Percentiles rank a stretch among this genome's conserved stretches.
These are phyloP conservation scores for Theileria equi DNA, from an alignment of 169 alveolate species.

Conservation along the genomic window DNA sequence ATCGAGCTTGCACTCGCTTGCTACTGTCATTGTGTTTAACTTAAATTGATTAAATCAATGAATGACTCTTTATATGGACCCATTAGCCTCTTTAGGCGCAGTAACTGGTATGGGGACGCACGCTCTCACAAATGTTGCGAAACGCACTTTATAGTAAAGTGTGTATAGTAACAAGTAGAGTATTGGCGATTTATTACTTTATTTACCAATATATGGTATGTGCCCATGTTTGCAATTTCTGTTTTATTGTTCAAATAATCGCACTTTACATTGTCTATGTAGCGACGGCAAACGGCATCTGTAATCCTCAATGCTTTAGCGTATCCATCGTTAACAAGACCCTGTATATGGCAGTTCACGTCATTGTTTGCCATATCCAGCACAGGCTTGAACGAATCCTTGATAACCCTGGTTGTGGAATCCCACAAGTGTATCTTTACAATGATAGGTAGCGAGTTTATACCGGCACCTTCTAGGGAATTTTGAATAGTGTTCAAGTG, in stretches of 20 bases:
- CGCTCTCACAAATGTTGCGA: no score
- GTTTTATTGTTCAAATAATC: background rate
- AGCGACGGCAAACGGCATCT: constrained; percentile 2
- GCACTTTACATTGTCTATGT: background rate
- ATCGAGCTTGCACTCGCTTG: constrained; percentile 6
- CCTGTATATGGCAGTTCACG: background rate
- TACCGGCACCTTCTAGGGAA: constrained; percentile 32
- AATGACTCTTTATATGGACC: no score
- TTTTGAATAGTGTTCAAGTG: constrained; percentile 16
- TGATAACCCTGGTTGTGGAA: constrained; percentile 12
- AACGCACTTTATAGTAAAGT: background rate
- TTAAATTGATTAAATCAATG: no score
- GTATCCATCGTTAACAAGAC: background rate
- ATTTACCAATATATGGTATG: constrained; percentile 8
- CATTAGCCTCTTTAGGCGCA: no score
- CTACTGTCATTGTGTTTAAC: constrained; percentile 10
- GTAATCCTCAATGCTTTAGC: constrained; percentile 1
- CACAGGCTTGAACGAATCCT: constrained; percentile 13
- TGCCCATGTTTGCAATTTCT: constrained; percentile 23
- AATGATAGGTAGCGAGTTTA: constrained; percentile 35
- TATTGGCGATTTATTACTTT: background rate
- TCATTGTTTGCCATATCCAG: constrained; percentile 4
- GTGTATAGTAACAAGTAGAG: background rate
- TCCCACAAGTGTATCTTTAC: constrained; percentile 42
- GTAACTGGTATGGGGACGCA: no score